Base-by-base conservation (phyloP, 352 stramenopile genomes). In the Lagenidium sp. region DNA sequence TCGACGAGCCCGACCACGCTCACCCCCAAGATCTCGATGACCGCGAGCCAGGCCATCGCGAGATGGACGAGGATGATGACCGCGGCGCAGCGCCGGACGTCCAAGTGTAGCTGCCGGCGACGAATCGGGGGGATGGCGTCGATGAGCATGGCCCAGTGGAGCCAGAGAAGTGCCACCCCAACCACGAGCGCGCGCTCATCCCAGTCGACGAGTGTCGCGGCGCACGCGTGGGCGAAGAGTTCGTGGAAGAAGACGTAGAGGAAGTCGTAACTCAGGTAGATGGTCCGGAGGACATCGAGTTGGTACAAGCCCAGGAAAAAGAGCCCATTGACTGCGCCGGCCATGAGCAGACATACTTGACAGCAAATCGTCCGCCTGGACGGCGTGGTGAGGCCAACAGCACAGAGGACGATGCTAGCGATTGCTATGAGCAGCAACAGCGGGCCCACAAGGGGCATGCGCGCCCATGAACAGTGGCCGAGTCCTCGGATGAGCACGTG, bases 101-200 rank as follows among this genome's bases (percentile, higher is more conserved):
- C n/a, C 3, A 46, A 2, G 4, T n/a, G 12, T 3, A 51, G 35
- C 26, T 23, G n/a, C 18, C 7, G 12, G 16, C 36, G 29, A 11
- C 16, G 41, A 19, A 47, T 5, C 1, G 50, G 50, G 5, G 50
- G 13, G 13, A 57, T 29, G 12, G 43, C 42, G 32, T 57, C 50
- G 8, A 53, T n/a, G 6, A 41, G 11, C 4, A 53, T 11, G 1
- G 37, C 15, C 28, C 43, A 79, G 32, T 76, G 65, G 16, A 76
- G 56, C 42, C 41, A 47, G 13, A 51, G 30, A 28, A 32, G 13
- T 6, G 28, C 46, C 4, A 22, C 20, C 16, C 19, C 3, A 2
- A 34, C 15, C 19, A 34, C 36, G 4, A 41, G 26, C 1, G 19
- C 36, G 20, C 45, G 28, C 1, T 13, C 37, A 22, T 53, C 45